Evolutionary conservation across 306 rosid species (phyloP).

Genomic region (Cicer cuneatum): DNA sequence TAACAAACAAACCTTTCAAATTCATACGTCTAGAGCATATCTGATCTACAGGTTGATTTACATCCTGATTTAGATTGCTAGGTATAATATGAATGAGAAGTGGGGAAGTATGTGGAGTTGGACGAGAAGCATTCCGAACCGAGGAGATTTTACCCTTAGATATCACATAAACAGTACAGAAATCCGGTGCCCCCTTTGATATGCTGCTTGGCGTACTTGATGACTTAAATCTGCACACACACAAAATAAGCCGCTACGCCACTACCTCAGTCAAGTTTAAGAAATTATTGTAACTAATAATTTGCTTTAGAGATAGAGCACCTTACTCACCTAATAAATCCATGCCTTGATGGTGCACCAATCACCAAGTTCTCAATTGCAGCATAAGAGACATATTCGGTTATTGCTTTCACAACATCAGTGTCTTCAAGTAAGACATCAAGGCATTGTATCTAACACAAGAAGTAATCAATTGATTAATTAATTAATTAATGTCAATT

Average conservation of each 20-base stretch:
- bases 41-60: constrained; percentile 33
- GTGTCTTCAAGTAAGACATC: constrained; percentile 84
- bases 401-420: constrained; percentile 73
- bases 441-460: constrained; percentile 75
- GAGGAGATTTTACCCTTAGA: constrained; percentile 85
- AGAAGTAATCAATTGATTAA: not conserved
- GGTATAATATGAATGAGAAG: constrained; percentile 55
- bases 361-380: constrained; percentile 83
- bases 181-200: constrained; percentile 80
- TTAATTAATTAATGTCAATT: not conserved
- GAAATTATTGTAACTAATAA: too few relatives aligned
- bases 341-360: constrained; percentile 79
- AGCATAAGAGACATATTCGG: constrained; percentile 76
- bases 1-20: constrained; percentile 56
- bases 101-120: constrained; percentile 74
- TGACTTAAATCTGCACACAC: constrained; percentile 67
- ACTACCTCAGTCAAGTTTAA: too few relatives aligned
- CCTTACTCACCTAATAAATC: constrained; percentile 76
- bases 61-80: constrained; percentile 29
- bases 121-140: constrained; percentile 61
- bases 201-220: constrained; percentile 63
- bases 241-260: too few relatives aligned
- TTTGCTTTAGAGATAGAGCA: not conserved
- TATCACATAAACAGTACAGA: constrained; percentile 75
- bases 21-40: constrained; percentile 46